Evolutionary conservation across 2,329 filamentous ascomycete species (phyloP), one percentile per base, ranked within the genome.

Genomic region (Calonectria naviculata): DNA sequence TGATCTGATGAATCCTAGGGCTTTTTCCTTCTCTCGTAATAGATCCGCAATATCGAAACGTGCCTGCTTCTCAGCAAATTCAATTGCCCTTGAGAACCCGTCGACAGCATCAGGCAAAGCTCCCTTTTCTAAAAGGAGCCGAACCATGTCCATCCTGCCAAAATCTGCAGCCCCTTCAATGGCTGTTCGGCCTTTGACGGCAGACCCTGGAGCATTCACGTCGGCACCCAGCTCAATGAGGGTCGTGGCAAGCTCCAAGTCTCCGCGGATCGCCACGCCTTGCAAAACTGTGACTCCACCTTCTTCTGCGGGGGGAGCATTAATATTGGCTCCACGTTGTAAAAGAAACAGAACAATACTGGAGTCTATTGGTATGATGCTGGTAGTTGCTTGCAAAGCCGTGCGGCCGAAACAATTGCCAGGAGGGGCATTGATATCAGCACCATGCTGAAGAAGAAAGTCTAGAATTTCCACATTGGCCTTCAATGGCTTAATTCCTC

Each of bases 141-240:
- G 54, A 6, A 72, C 46, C 67, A 72, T 70, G 19, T 67, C 67
- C 12, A 70, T 63, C 41, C 62, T 72, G 3, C 67, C 70, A 17
- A 70, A 58, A 15, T 72, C 70, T 5, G 67, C 67, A 5, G 70
- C 70, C 3, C 70, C 70, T 58, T 72, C 70, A 7, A 72, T 46
- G 4, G 67, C 70, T 5, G 54, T 70, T n/a, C 70, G 67, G 2
- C 70, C 70, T 15, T 63, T 29, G 2, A 7, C 10, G 1, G 13
- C 19, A 9, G 70, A 42, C 8, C 24, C 62, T 0, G 46, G 6
- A 0, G 70, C 70, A 17, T 72, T 67, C 9, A 70, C 21, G 4
- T 66, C 1, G 10, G 67, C 70, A 5, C 46, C 31, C 0, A 13
- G 26, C 0, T 17, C 26, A 26, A 70, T 44, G 1, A 72, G 56